Evolutionary conservation across 1,284 basidiomycete genomes (phyloP).

Genomic region (Fomitopsis betulina): DNA sequence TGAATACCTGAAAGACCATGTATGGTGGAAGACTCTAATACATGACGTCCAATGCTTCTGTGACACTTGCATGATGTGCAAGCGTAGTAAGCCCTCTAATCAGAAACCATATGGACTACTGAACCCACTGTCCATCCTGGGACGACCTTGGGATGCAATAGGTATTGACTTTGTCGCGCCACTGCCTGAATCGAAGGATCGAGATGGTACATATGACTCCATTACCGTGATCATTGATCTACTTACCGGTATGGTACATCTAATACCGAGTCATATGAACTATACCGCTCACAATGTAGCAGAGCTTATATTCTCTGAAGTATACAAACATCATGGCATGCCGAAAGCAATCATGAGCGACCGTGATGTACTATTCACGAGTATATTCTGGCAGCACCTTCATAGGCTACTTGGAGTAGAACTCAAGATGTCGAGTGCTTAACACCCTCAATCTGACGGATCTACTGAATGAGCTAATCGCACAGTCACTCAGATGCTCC

Average conservation of each 20-base stretch:
- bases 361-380: conserved; percentile 37
- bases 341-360: conserved; percentile 36
- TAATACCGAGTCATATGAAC: conserved; percentile 21
- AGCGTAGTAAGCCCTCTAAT: conserved; percentile 17
- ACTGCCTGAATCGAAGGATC: conserved; percentile 23
- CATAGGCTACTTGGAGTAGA: conserved; percentile 29
- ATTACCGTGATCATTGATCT: conserved; percentile 29
- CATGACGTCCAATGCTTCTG: conserved; percentile 19
- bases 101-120: conserved; percentile 20
- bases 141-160: conserved; percentile 24
- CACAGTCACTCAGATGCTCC: conserved; percentile 33
- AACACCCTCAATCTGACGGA: conserved; percentile 40
- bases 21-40: conserved; percentile 26
- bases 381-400: conserved; percentile 35
- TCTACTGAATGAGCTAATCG: conserved; percentile 34
- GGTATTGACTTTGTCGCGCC: conserved; percentile 34
- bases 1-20: conserved; percentile 18
- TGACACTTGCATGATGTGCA: conserved; percentile 21
- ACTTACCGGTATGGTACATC: conserved; percentile 27
- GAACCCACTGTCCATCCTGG: conserved; percentile 16
- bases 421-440: conserved; percentile 35
- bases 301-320: conserved; percentile 30
- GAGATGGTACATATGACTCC: conserved; percentile 24
- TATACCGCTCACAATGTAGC: conserved; percentile 32
- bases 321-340: conserved; percentile 37